Conservation (phyloP, 306 rosid species). For the Cicer pinnatifidum region DNA sequence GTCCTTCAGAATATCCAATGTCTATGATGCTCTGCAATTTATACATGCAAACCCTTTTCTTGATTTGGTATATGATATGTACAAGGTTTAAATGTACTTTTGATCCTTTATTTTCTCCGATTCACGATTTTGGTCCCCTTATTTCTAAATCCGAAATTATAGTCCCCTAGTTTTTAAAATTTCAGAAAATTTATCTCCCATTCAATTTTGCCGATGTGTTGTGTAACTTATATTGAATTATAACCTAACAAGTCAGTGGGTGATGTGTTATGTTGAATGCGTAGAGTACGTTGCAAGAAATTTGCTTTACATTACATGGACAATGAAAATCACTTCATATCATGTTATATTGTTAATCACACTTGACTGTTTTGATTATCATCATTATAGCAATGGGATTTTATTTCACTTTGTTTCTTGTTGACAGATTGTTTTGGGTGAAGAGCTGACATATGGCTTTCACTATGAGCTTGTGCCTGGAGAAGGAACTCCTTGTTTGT, state of each 20-base stretch:
- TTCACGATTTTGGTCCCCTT: too few relatives aligned
- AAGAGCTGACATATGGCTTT: conserved; percentile 78
- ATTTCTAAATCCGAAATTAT: too few relatives aligned
- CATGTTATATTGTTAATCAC: background rate
- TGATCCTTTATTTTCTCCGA: too few relatives aligned
- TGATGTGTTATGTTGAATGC: background rate
- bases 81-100: too few relatives aligned
- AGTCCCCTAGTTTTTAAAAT: too few relatives aligned
- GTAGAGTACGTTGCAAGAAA: background rate
- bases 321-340: background rate
- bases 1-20: conserved; percentile 30
- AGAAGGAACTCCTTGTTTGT: conserved; percentile 72
- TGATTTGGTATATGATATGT: too few relatives aligned
- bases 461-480: conserved; percentile 61
- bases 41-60: too few relatives aligned
- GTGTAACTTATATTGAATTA: too few relatives aligned
- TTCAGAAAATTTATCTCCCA: too few relatives aligned
- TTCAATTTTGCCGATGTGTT: too few relatives aligned
- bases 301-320: background rate
- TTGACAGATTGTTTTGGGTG: conserved; percentile 86
- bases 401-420: conserved; percentile 41
- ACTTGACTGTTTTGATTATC: background rate
- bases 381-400: conserved; percentile 4
- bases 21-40: conserved; percentile 7
- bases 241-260: too few relatives aligned